Evolutionary conservation across 768 basidiomycete genomes (phyloP).

Genomic region (Serendipita sp.): DNA sequence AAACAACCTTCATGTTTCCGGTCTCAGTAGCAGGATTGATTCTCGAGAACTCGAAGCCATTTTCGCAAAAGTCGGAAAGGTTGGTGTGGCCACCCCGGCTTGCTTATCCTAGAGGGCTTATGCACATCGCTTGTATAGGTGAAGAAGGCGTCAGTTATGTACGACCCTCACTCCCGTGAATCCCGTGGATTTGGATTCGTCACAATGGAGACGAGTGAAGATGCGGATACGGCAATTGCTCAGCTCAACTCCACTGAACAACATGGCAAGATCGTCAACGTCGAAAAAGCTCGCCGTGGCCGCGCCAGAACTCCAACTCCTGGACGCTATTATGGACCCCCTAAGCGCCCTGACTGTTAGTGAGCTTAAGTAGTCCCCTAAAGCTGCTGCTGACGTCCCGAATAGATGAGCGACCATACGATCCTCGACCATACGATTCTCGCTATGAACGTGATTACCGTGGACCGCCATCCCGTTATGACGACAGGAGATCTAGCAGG

Average conservation of each 20-base stretch:
- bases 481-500: constrained; percentile 24
- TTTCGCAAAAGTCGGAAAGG: constrained; percentile 79
- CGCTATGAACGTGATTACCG: constrained; percentile 54
- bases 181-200: constrained; percentile 85
- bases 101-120: neutral
- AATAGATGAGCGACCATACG: constrained; percentile 71
- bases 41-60: constrained; percentile 76
- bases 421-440: constrained; percentile 81
- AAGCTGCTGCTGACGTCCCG: constrained; percentile 9
- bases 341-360: constrained; percentile 59
- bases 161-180: constrained; percentile 49
- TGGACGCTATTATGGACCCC: constrained; percentile 86
- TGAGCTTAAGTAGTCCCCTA: constrained; percentile 9
- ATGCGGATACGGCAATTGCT: constrained; percentile 82
- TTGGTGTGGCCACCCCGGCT: constrained; percentile 24
- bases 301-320: constrained; percentile 88
- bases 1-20: constrained; percentile 51
- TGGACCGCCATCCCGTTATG: constrained; percentile 21
- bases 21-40: constrained; percentile 47
- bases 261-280: constrained; percentile 71
- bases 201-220: constrained; percentile 66
- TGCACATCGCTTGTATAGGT: constrained; percentile 28
- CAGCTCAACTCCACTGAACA: constrained; percentile 71
- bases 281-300: constrained; percentile 88
- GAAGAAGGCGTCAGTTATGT: constrained; percentile 46